phyloP scores from a whole-genome alignment of 371 early-diverging fungal genomes.

The Nosema muscidifuracis region DNA sequence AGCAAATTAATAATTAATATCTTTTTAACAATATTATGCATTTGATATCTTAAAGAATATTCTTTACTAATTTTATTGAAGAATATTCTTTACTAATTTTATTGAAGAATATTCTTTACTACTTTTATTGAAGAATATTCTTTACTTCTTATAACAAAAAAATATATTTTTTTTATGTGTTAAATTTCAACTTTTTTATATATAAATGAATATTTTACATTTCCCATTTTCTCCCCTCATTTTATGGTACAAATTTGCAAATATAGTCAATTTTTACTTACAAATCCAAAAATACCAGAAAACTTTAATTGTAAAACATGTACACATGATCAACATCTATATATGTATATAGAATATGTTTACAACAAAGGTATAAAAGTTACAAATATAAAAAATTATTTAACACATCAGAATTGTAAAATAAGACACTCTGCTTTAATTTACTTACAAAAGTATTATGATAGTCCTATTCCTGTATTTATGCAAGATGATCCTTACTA shows the following conservation, averaged over 20 bases:
- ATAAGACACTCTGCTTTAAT: not conserved
- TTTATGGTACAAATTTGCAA: not conserved
- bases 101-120: too few relatives aligned
- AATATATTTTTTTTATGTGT: too few relatives aligned
- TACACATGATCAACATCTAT: not conserved
- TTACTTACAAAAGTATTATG: not conserved
- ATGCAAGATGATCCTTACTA: constrained; percentile 1
- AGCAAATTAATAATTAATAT: too few relatives aligned
- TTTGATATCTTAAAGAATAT: too few relatives aligned
- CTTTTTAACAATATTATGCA: too few relatives aligned
- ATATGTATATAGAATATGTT: not conserved
- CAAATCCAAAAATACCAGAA: not conserved
- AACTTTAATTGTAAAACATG: not conserved
- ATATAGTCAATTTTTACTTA: not conserved
- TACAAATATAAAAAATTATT: not conserved
- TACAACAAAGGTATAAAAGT: not conserved
- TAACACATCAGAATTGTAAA: not conserved
- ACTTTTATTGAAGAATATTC: too few relatives aligned
- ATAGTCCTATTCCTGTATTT: not conserved
- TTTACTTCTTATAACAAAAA: too few relatives aligned
- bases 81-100: too few relatives aligned
- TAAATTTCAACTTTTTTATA: not conserved
- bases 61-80: too few relatives aligned
- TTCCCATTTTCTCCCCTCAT: not conserved
- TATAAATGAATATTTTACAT: not conserved